Percentiles rank a stretch among this genome's conserved stretches.
Evolutionary conservation across 2,329 filamentous ascomycete genomes (phyloP).

Genomic region (Sporothrix schenckii): DNA sequence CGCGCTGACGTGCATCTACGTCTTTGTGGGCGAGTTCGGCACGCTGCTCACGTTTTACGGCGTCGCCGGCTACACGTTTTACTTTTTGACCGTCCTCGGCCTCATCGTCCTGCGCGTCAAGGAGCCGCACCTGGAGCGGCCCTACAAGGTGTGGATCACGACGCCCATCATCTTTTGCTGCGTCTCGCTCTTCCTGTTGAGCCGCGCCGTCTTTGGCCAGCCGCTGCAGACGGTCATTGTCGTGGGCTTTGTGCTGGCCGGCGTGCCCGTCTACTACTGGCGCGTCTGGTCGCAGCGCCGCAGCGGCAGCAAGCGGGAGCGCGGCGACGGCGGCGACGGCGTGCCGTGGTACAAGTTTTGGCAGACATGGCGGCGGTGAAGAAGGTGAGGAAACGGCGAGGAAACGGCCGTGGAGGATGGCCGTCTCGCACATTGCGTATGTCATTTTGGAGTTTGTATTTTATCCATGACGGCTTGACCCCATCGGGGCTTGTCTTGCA

Average conservation of each 20-base stretch:
- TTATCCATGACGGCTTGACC: neutral
- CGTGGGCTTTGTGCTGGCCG: slow-evolving; percentile 78
- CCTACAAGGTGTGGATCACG: slow-evolving; percentile 94
- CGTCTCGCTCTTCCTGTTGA: slow-evolving; percentile 89
- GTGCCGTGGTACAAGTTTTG: slow-evolving; percentile 64
- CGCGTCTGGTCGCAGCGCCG: slow-evolving; percentile 63
- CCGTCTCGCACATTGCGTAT: neutral
- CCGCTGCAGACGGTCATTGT: slow-evolving; percentile 89
- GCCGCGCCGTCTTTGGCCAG: slow-evolving; percentile 84
- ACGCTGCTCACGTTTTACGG: slow-evolving; percentile 96
- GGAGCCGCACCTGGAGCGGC: slow-evolving; percentile 84
- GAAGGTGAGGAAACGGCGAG: neutral
- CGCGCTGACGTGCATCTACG: slow-evolving; percentile 72
- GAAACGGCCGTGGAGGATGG: neutral
- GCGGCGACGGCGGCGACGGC: slow-evolving; percentile 39
- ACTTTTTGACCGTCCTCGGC: slow-evolving; percentile 92
- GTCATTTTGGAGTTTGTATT: neutral
- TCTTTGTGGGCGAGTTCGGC: slow-evolving; percentile 83
- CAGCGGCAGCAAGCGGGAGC: slow-evolving; percentile 50
- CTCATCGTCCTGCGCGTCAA: slow-evolving; percentile 85
- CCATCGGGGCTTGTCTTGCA: slow-evolving; percentile 2
- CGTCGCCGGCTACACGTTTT: slow-evolving; percentile 95
- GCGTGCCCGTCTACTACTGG: slow-evolving; percentile 88
- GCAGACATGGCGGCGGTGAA: slow-evolving; percentile 46
- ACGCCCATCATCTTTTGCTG: slow-evolving; percentile 99